These are phyloP conservation scores for Jasminum sambac DNA, from an alignment of 257 asterid genomes.

Conservation along the genomic window DNA sequence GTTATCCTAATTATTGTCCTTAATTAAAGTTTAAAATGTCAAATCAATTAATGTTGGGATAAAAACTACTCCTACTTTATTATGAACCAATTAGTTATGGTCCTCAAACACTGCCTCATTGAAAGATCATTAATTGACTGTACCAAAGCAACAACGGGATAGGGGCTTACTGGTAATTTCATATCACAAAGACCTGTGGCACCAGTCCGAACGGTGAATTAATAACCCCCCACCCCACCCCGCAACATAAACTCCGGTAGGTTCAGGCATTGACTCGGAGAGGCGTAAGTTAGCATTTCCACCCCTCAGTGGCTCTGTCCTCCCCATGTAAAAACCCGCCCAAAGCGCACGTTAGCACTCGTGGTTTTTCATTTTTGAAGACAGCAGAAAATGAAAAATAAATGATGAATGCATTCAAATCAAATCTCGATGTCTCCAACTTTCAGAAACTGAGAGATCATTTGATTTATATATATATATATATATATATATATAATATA, in stretches of 20 bases:
- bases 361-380: not conserved
- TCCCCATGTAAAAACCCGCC: not conserved
- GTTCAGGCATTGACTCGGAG: not conserved
- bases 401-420: not conserved
- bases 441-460: too few species aligned
- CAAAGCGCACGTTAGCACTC: constrained; percentile 21
- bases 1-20: too few species aligned
- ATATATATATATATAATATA: too few species aligned
- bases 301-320: not conserved
- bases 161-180: constrained; percentile 38
- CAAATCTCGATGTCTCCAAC: not conserved
- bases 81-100: constrained; percentile 40
- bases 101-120: constrained; percentile 28
- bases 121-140: constrained; percentile 25
- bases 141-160: not conserved
- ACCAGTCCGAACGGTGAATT: constrained; percentile 17
- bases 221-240: not conserved
- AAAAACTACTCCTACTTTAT: too few species aligned
- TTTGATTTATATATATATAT: too few species aligned
- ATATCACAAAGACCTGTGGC: not conserved
- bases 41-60: too few species aligned
- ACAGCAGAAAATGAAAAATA: constrained; percentile 6
- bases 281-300: constrained; percentile 18
- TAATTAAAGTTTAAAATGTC: too few species aligned
- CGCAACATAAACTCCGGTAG: not conserved